Conservation (phyloP, 176 grass and related monocot genomes). For the Hsuehochloa calcarea region DNA sequence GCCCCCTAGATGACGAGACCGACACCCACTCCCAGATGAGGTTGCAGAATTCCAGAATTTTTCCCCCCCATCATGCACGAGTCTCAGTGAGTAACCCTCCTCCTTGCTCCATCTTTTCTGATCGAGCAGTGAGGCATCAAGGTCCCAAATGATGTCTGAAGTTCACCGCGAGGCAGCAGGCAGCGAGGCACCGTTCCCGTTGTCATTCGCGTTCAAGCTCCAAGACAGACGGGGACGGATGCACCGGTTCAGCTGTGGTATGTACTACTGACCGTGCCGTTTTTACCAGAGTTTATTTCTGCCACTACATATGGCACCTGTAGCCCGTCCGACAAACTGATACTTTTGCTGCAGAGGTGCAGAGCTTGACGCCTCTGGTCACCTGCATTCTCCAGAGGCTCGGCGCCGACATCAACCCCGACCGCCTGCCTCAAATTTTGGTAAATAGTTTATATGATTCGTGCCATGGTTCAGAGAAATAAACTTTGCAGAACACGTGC, state of each 20-base stretch:
- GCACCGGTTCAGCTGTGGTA: conserved; percentile 77
- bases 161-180: conserved; percentile 22
- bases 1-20: conserved; percentile 46
- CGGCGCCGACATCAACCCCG: conserved; percentile 45
- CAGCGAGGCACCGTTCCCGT: conserved; percentile 18
- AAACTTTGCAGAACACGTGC: neutral
- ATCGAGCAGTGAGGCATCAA: conserved; percentile 40
- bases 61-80: neutral
- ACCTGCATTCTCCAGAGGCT: conserved; percentile 69
- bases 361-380: conserved; percentile 65
- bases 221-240: conserved; percentile 60
- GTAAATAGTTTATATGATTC: neutral
- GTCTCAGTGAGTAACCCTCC: neutral
- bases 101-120: neutral
- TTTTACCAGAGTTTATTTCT: neutral
- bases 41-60: neutral
- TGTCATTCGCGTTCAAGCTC: conserved; percentile 68
- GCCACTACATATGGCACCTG: neutral
- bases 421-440: conserved; percentile 58
- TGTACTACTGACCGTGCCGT: neutral
- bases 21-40: conserved; percentile 52
- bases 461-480: neutral
- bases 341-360: conserved; percentile 45
- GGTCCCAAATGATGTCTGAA: conserved; percentile 52
- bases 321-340: neutral